Conservation (phyloP, 1,139 yeast species). For the Yamadazyma atmosphaerica region DNA sequence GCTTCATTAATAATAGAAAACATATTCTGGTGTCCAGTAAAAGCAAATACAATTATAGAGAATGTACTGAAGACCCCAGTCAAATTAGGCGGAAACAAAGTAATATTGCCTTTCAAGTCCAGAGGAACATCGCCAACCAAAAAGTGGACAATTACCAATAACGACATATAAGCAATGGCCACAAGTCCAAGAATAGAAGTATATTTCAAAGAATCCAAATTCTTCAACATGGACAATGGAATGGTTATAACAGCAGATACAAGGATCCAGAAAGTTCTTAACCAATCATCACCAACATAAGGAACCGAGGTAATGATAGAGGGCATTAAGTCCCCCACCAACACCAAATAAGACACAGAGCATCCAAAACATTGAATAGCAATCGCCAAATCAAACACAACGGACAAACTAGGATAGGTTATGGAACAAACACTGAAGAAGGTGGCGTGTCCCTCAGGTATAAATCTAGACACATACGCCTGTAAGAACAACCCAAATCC, state of each 20-base stretch:
- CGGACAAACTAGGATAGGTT: conserved; percentile 81
- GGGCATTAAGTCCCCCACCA: conserved; percentile 50
- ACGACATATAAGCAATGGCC: conserved; percentile 41
- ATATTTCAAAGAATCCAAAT: conserved; percentile 46
- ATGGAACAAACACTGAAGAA: conserved; percentile 82
- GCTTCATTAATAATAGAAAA: conserved; percentile 53
- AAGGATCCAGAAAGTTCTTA: conserved; percentile 40
- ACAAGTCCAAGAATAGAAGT: conserved; percentile 43
- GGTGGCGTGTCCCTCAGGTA: conserved; percentile 74
- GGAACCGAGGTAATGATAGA: conserved; percentile 31
- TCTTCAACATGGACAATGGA: conserved; percentile 44
- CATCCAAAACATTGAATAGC: conserved; percentile 74
- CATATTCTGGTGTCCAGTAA: conserved; percentile 54
- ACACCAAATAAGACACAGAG: conserved; percentile 45
- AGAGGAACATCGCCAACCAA: conserved; percentile 45
- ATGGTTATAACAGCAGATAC: conserved; percentile 35
- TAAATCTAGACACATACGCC: conserved; percentile 68
- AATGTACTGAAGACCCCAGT: conserved; percentile 66
- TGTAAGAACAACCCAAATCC: conserved; percentile 80
- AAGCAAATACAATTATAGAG: conserved; percentile 49
- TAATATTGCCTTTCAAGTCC: conserved; percentile 53
- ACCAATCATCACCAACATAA: conserved; percentile 19
- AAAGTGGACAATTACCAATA: conserved; percentile 37
- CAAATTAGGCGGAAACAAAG: conserved; percentile 55
- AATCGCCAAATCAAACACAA: conserved; percentile 83